Base-by-base conservation (phyloP, 768 basidiomycete species). In the Tylopilus cervinicoccineus region DNA sequence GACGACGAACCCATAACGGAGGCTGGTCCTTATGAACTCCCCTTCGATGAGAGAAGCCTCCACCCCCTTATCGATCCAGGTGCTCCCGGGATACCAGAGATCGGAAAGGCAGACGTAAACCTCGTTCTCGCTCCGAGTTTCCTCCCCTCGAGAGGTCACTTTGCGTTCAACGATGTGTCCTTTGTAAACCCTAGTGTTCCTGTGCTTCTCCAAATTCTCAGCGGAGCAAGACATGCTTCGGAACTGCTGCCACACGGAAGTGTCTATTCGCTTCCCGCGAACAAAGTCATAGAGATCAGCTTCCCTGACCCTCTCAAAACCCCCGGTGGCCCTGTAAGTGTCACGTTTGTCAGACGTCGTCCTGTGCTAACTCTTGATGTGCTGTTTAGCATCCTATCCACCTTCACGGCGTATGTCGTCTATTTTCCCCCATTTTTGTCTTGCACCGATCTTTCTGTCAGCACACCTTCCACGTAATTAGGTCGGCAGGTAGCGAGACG, bases 181-280 rank as follows among this genome's bases (percentile, higher is more conserved):
- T 50, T 26, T 19, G 26, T 59, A 3, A 56, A 67, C 6, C 77
- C 80, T 0, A 60, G 67, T 2, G 63, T 75, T 1, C 80, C 81
- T 0, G 48, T 50, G 4, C 38, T 50, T n/a, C 43, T 50, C 9
- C 48, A 50, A 7, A 50, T 50, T 33, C 37, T 83, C 27, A 80
- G 75, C 43, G 81, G 82, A 0, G 73, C 73, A 0, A 58, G 59
- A 19, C 63, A 69, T 8, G 69, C 80, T 0, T 63, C 66, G 16
- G 66, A 76, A 1, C 62, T 84, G 11, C 53, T 83, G 5, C 82
- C 80, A 0, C 12, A 44, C 0, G 80, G 78, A 9, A 70, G 70
- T 12, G 63, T 82, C 6, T 77, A 76, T 52, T 44, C 56, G 1
- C 68, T 83, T 3, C 75, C 76, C 0, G 57, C 54, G 1, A 73